Evolutionary conservation across 176 grass and related monocot species (phyloP).

Genomic region (Ensete ventricosum): DNA sequence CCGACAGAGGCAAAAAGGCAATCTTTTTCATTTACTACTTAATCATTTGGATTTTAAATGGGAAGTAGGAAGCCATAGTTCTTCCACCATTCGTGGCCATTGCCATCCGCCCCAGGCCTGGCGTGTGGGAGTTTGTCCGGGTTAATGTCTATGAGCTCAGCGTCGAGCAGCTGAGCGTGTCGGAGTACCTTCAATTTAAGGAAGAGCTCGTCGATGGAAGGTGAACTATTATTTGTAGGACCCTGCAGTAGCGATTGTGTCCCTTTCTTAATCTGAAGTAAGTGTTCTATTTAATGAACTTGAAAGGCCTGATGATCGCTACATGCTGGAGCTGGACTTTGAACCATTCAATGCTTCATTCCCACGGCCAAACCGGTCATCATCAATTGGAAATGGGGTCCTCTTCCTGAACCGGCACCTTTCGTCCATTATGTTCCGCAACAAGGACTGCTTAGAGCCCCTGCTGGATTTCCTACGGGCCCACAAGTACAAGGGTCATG

Average conservation of each 20-base stretch:
- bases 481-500: slow-evolving; percentile 72
- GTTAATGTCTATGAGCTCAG: slow-evolving; percentile 89
- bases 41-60: not conserved
- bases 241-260: not conserved
- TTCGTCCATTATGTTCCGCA: slow-evolving; percentile 89
- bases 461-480: slow-evolving; percentile 85
- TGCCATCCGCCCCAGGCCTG: slow-evolving; percentile 82
- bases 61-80: slow-evolving; percentile 79
- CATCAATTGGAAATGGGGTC: slow-evolving; percentile 93
- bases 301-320: slow-evolving; percentile 34
- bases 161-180: slow-evolving; percentile 72
- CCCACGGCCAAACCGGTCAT: slow-evolving; percentile 63
- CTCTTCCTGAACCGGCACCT: slow-evolving; percentile 90
- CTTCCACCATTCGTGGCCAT: slow-evolving; percentile 94
- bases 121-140: slow-evolving; percentile 90
- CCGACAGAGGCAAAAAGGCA: not conserved
- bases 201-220: slow-evolving; percentile 73
- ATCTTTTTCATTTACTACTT: not conserved
- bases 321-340: slow-evolving; percentile 79
- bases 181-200: slow-evolving; percentile 86
- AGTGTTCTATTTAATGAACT: not conserved
- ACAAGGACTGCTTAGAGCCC: slow-evolving; percentile 87
- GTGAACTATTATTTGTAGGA: slow-evolving; percentile 27
- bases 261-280: slow-evolving; percentile 1
- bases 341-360: slow-evolving; percentile 86